Evolutionary conservation across 169 alveolate species (phyloP), one percentile per base, ranked within the genome.

Genomic region (Amoebophrya sp.): DNA sequence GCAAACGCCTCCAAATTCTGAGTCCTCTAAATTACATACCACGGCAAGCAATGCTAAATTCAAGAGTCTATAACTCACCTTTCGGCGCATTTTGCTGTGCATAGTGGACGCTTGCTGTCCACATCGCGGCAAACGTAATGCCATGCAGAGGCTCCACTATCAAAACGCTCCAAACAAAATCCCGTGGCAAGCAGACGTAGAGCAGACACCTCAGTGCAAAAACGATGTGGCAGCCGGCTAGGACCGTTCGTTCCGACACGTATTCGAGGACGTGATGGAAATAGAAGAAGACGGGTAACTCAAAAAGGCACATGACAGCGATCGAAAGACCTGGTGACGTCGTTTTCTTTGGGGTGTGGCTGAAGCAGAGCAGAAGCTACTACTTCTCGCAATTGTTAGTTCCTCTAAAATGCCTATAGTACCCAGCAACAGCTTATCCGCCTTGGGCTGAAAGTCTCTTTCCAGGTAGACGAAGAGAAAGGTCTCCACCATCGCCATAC

Each of bases 121-220:
- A 91, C 93, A 91, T 91, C 41, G 38, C 47, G 0, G 90, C 90
- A n/a, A 65, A 40, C 53, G 92, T 90, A 33, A 77, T 33, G 38
- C 92, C 92, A 39, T 90, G 92, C 92, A 90, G 40, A 10, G 92
- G 92, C 76, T 90, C 92, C 39, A 90, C 40, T 40, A 90, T 36
- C 89, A 90, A 90, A 6, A 90, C 92, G 41, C 34, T 23, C 91
- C 91, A 65, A 29, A 65, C 83, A 6, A 33, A 24, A 29, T 41
- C 91, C 34, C 65, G 78, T 18, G 91, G 91, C 33, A 89, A 78
- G 26, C 41, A 29, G 41, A 34, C 65, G 78, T 89, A 89, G 78
- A 41, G 55, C 38, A 89, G 65, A 41, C 54, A 54, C 89, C 89
- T 29, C 38, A 90, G 12, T 10, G 92, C 92, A 41, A 90, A 90